These are phyloP conservation scores for Didymella pomorum DNA, from an alignment of 2,329 filamentous ascomycete species.

Conservation along the genomic window DNA sequence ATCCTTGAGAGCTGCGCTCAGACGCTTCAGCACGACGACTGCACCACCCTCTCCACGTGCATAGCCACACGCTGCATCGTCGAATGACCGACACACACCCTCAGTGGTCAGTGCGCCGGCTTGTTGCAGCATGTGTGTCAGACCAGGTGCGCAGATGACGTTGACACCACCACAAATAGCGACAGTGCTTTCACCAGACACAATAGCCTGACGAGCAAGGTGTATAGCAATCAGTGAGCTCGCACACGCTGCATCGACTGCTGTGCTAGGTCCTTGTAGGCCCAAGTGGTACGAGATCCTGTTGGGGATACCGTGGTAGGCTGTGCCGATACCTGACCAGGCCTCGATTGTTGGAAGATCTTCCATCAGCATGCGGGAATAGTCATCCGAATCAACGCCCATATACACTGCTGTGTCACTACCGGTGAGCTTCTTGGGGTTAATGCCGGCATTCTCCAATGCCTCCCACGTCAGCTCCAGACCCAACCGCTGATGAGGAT, in stretches of 20 bases:
- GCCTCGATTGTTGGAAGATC: constrained; percentile 50
- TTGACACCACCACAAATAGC: constrained; percentile 44
- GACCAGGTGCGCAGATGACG: constrained; percentile 42
- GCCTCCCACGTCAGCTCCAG: constrained; percentile 41
- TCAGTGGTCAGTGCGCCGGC: constrained; percentile 42
- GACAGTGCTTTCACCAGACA: constrained; percentile 34
- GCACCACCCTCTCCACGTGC: constrained; percentile 45
- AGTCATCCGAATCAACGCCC: constrained; percentile 35
- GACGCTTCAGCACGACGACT: constrained; percentile 41
- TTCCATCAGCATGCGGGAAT: constrained; percentile 37
- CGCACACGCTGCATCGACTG: constrained; percentile 49
- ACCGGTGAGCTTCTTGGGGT: constrained; percentile 26
- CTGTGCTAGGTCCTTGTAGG: constrained; percentile 53
- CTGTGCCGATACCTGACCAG: constrained; percentile 54
- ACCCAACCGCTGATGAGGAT: constrained; percentile 38
- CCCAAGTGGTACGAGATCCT: constrained; percentile 48
- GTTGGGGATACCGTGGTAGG: constrained; percentile 49
- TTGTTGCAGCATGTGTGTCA: constrained; percentile 42
- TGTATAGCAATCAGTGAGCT: constrained; percentile 47
- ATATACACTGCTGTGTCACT: constrained; percentile 38
- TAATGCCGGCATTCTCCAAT: constrained; percentile 37
- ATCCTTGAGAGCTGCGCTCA: constrained; percentile 37
- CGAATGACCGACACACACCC: constrained; percentile 45
- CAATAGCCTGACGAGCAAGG: constrained; percentile 42
- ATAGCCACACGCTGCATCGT: constrained; percentile 43